Evolutionary conservation across 495 filamentous ascomycete genomes (phyloP).

Genomic region (Daldinia loculata): DNA sequence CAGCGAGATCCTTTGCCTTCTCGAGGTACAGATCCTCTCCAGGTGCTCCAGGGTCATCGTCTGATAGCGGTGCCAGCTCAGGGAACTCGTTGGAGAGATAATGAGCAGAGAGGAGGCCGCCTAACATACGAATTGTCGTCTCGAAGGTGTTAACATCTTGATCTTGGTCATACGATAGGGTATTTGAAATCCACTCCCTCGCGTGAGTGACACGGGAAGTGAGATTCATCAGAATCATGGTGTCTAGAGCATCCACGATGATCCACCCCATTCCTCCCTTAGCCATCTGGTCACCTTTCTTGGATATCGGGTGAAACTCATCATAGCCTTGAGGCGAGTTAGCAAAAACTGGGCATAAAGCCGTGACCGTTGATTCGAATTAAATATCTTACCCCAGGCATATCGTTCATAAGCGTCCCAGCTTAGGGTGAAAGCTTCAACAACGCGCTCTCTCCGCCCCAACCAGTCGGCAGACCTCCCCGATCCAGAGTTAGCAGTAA

Average conservation of each 20-base stretch:
- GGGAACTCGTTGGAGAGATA: conserved; percentile 84
- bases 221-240: conserved; percentile 97
- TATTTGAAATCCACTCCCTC: conserved; percentile 87
- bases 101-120: conserved; percentile 92
- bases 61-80: conserved; percentile 67
- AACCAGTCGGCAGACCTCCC: conserved; percentile 70
- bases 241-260: conserved; percentile 95
- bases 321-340: conserved; percentile 70
- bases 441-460: conserved; percentile 81
- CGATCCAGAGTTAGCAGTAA: conserved; percentile 48
- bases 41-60: conserved; percentile 70
- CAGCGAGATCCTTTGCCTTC: conserved; percentile 91
- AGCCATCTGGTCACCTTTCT: conserved; percentile 83
- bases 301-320: conserved; percentile 82
- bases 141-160: conserved; percentile 98
- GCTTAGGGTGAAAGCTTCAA: conserved; percentile 85
- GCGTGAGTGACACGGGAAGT: conserved; percentile 86
- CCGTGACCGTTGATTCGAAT: conserved; percentile 5
- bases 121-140: conserved; percentile 97
- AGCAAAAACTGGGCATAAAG: conserved; percentile 10
- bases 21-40: conserved; percentile 94
- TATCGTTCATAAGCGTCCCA: conserved; percentile 93
- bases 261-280: conserved; percentile 92
- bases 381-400: conserved; percentile 80
- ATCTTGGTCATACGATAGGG: conserved; percentile 84